Evolutionary conservation across 192 early-diverging fungal species (phyloP), one percentile per base, ranked within the genome.

Genomic region (Coemansia sp.): DNA sequence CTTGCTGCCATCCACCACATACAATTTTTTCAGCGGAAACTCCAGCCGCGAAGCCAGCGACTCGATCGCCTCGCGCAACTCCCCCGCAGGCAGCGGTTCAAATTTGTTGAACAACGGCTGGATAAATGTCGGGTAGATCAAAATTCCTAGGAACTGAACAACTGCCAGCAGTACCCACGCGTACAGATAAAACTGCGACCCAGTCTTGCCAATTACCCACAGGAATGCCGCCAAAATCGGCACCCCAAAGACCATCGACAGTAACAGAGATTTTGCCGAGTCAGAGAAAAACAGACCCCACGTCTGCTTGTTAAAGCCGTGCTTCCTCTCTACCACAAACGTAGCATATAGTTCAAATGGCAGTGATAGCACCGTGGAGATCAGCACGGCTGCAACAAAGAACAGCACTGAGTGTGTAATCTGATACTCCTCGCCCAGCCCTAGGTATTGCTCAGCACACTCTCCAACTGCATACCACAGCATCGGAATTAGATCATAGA

Each of bases 91-190:
- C 11, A 98, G 85, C 17, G 95, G 89, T 1, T 89, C 90, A 59
- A 95, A 91, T 61, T 92, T 96, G 89, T 97, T 98, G 84, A 98
- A 98, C 61, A 97, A 82, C n/a, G 96, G 96, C 66, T 97, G 95
- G 76, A 98, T 96, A 33, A 95, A 74, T 4, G 95, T 96, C 19
- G 96, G 96, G 72, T 88, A 98, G 57, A 98, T 87, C 10, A 89
- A 85, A 24, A 93, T 88, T 59, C 89, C 75, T 51, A 91, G 66
- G 31, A 93, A 76, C 80, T 90, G 89, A 72, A 92, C 87, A 6
- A 70, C 76, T 17, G 91, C 80, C 92, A 95, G 84, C 69, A 96
- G 90, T 7, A 92, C 70, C 94, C 95, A 97, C 25, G 95, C 84
- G 71, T 95, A 96, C 59, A 95, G 82, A 80, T 89, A 95, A 76